Evolutionary conservation across 148 eudicot species (phyloP), one percentile per base, ranked within the genome.

Genomic region (Polygonum maritimum): DNA sequence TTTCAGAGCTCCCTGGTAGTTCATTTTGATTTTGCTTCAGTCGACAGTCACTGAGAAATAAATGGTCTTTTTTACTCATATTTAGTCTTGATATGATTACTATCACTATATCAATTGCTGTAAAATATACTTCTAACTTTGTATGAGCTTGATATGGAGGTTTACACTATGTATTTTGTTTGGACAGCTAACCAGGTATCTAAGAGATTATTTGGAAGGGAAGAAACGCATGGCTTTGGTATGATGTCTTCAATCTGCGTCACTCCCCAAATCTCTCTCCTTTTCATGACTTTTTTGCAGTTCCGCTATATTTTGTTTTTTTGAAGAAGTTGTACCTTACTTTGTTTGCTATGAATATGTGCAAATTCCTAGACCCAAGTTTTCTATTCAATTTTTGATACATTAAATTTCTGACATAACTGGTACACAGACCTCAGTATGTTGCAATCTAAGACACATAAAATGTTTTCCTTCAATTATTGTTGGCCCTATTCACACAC

Each of bases 201-300:
- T 95, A 74, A 89, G 93, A 74, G 98, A 90, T 76, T 92, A 90
- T 80, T 74, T 95, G 81, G 96, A 92, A 86, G 98, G 97, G 48
- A 93, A 87, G 83, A 92, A 88, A 80, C 89, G 96, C 47, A 95
- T 95, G 98, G 81, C 92, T 75, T 57, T 95, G 97, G 98, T 95
- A 84, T 74, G 91, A 65, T n/a, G 47, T 77, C 69, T 78, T 48
- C 48, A 12, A 5, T 67, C 71, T 35, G 18, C 19, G 36, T 67
- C 38, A 11, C 38, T 38, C 40, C 31, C 71, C 11, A 19, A 3
- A 13, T 67, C 45, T 67, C 44, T 67, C 45, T 38, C n/a, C 44
- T 67, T n/a, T 16, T 38, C 44, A 67, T 7, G 22, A 15, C 19
- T 4, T 36, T 36, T 67, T 35, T 35, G 69, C 69, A 33, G 11